phyloP scores from a whole-genome alignment of 257 asterid species.

The Ballota nigra region DNA sequence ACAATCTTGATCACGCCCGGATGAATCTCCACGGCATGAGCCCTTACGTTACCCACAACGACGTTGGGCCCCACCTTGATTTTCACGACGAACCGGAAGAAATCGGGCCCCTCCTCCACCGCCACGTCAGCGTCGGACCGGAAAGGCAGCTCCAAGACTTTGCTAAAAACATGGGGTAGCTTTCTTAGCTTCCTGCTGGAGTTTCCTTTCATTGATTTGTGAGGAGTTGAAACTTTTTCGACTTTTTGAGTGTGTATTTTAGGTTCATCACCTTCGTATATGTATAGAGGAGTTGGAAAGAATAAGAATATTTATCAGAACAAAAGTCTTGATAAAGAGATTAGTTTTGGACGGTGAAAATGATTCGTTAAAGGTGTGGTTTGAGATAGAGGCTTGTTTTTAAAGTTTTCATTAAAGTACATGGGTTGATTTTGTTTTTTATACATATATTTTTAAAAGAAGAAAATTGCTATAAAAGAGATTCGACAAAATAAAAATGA shows the following conservation, averaged over 20 bases:
- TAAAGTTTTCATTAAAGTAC: slow-evolving; percentile 13
- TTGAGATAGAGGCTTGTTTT: slow-evolving; percentile 17
- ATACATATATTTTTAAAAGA: no score
- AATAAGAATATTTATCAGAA: slow-evolving; percentile 29
- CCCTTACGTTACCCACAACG: slow-evolving; percentile 28
- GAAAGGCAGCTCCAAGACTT: slow-evolving; percentile 65
- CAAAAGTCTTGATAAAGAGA: slow-evolving; percentile 26
- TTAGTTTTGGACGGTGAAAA: slow-evolving; percentile 27
- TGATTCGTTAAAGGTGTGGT: slow-evolving; percentile 32
- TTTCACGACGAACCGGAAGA: slow-evolving; percentile 46
- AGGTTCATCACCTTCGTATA: slow-evolving; percentile 31
- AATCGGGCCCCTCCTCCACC: slow-evolving; percentile 51
- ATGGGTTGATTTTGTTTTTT: not conserved
- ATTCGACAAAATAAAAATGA: no score
- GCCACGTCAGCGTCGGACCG: slow-evolving; percentile 59
- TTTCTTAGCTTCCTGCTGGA: slow-evolving; percentile 49
- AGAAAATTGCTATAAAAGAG: no score
- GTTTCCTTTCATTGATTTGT: slow-evolving; percentile 26
- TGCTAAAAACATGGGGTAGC: slow-evolving; percentile 71
- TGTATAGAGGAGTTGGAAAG: slow-evolving; percentile 1
- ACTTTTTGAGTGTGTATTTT: slow-evolving; percentile 1
- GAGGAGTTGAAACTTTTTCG: slow-evolving; percentile 26
- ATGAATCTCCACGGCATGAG: slow-evolving; percentile 65
- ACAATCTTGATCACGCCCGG: slow-evolving; percentile 71
- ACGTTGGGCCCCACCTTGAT: slow-evolving; percentile 7